These are phyloP conservation scores for Akanthomyces uredinophilus DNA, from an alignment of 2,329 filamentous ascomycete species.

Conservation along the genomic window DNA sequence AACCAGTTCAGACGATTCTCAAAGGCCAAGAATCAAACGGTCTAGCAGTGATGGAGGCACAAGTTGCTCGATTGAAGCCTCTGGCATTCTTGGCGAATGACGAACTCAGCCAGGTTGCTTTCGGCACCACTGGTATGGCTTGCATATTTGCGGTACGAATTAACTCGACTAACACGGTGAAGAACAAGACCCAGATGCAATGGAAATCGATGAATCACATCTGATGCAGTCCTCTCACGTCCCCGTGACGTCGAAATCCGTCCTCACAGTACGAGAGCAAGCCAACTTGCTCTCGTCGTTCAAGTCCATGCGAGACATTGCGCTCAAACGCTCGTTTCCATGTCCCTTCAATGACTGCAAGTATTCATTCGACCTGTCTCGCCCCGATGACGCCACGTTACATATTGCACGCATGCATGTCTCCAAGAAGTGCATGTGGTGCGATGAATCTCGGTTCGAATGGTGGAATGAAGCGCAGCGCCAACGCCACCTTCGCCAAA, in stretches of 20 bases:
- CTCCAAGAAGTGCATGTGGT: conserved; percentile 32
- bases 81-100: background rate
- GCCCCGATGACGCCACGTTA: conserved; percentile 26
- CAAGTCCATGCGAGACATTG: conserved; percentile 1
- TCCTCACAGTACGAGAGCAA: conserved; percentile 38
- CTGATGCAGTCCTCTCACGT: conserved; percentile 18
- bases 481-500: conserved; percentile 24
- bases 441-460: conserved; percentile 26
- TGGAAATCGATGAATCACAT: background rate
- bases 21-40: conserved; percentile 18
- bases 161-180: background rate
- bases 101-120: background rate
- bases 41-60: background rate
- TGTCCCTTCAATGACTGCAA: conserved; percentile 37
- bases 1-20: conserved; percentile 27
- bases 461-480: conserved; percentile 26
- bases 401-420: conserved; percentile 34
- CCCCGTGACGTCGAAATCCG: conserved; percentile 32
- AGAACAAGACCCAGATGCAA: background rate
- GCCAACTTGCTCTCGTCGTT: conserved; percentile 27
- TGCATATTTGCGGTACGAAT: background rate
- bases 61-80: background rate
- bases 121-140: background rate
- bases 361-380: conserved; percentile 27
- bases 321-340: conserved; percentile 24